Conservation (phyloP, 2,329 filamentous ascomycete genomes). For the Hypoxylon sp. region DNA sequence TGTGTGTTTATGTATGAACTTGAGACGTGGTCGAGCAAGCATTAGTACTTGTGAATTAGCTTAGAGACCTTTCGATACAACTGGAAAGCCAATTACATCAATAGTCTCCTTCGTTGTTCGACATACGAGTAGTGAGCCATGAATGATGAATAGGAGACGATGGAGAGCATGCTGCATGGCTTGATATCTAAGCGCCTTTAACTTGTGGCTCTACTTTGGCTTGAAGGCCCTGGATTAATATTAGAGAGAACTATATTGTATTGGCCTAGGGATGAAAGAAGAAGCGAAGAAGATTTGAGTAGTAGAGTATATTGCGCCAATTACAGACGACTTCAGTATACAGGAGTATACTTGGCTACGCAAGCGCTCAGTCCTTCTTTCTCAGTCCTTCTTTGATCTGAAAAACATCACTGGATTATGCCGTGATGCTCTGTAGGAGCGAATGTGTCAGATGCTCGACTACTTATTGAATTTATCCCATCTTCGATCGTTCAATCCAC, state of each 20-base stretch:
- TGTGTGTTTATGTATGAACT: neutral
- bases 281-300: neutral
- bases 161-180: no score
- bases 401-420: neutral
- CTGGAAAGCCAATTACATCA: neutral
- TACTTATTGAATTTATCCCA: conserved; percentile 13
- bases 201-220: no score
- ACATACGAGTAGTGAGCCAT: no score
- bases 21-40: neutral
- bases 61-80: neutral
- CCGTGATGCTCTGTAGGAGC: no score
- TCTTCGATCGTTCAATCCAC: neutral
- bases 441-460: neutral
- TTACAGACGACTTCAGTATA: neutral
- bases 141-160: no score
- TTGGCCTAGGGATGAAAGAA: neutral
- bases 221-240: no score
- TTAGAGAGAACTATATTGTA: no score
- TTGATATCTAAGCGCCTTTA: no score
- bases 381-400: no score
- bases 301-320: neutral
- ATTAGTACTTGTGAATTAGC: neutral
- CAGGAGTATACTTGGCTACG: no score
- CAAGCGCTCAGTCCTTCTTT: neutral
- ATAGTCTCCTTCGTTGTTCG: neutral